phyloP scores from a whole-genome alignment of 2,329 filamentous ascomycete species.

The Trematosphaeria pertusa region DNA sequence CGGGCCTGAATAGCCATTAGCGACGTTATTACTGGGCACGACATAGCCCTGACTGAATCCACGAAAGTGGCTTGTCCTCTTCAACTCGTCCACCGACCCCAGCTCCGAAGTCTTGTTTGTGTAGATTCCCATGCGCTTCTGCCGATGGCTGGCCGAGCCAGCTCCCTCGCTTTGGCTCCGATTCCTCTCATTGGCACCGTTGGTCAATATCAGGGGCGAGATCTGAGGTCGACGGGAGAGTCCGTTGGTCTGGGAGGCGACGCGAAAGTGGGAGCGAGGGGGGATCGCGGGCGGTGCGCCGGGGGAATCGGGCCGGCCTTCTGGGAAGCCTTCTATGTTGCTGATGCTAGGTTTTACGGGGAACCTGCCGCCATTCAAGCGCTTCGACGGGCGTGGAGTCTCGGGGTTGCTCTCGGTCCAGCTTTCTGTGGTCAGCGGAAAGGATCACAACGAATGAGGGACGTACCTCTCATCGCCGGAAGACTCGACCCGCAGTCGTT shows the following conservation, averaged over 20 bases:
- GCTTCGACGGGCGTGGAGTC: constrained; percentile 73
- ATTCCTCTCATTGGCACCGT: constrained; percentile 68
- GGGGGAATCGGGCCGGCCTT: constrained; percentile 72
- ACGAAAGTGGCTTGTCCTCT: constrained; percentile 61
- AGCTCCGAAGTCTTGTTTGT: constrained; percentile 63
- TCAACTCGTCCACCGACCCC: constrained; percentile 60
- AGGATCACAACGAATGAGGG: not conserved
- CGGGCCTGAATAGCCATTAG: constrained; percentile 40
- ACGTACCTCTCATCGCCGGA: constrained; percentile 51
- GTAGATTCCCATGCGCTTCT: constrained; percentile 67
- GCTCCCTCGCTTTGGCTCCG: constrained; percentile 69
- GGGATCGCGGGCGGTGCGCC: constrained; percentile 77
- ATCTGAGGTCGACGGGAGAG: constrained; percentile 72
- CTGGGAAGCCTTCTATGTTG: constrained; percentile 65
- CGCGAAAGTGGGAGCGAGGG: constrained; percentile 79
- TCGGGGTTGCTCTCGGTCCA: constrained; percentile 72
- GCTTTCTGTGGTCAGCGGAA: constrained; percentile 51
- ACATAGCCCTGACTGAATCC: constrained; percentile 65
- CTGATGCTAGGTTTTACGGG: constrained; percentile 71
- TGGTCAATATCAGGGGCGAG: constrained; percentile 74
- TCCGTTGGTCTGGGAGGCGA: constrained; percentile 69
- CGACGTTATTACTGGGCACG: constrained; percentile 28
- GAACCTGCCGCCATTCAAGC: constrained; percentile 63
- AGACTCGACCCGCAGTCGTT: constrained; percentile 51
- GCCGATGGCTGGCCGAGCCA: constrained; percentile 57